These are phyloP conservation scores for Graphiopsis chlorocephala DNA, from an alignment of 2,329 filamentous ascomycete species.

Conservation along the genomic window DNA sequence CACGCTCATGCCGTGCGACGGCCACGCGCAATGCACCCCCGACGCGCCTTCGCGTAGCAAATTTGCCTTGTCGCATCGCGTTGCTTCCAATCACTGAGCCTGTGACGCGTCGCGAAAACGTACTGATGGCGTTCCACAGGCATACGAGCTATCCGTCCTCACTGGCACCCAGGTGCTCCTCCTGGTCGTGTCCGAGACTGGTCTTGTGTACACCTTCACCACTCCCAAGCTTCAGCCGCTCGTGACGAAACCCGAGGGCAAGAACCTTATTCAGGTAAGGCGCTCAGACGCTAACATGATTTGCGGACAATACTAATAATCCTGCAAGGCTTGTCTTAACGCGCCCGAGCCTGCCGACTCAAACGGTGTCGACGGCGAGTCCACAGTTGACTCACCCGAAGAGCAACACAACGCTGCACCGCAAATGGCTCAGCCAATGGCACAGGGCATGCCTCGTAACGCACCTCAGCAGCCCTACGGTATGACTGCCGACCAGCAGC, in stretches of 20 bases:
- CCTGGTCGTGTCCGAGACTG: slow-evolving; percentile 94
- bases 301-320: slow-evolving; percentile 19
- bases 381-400: slow-evolving; percentile 78
- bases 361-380: slow-evolving; percentile 51
- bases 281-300: slow-evolving; percentile 12
- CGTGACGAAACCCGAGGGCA: slow-evolving; percentile 97
- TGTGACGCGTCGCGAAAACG: neutral
- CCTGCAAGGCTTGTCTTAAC: slow-evolving; percentile 83
- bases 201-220: slow-evolving; percentile 96
- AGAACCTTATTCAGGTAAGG: slow-evolving; percentile 93
- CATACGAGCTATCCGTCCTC: slow-evolving; percentile 94
- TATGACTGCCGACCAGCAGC: slow-evolving; percentile 39
- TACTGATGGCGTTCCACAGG: slow-evolving; percentile 52
- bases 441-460: slow-evolving; percentile 31
- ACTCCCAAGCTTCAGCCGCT: slow-evolving; percentile 97
- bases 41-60: slow-evolving; percentile 3
- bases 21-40: neutral
- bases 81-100: neutral
- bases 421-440: slow-evolving; percentile 36
- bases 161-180: slow-evolving; percentile 97
- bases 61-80: neutral
- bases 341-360: slow-evolving; percentile 87
- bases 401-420: slow-evolving; percentile 66
- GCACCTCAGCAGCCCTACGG: slow-evolving; percentile 29
- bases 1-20: slow-evolving; percentile 13